Evolutionary conservation across 768 basidiomycete genomes (phyloP).

Genomic region (Inosperma sp.): DNA sequence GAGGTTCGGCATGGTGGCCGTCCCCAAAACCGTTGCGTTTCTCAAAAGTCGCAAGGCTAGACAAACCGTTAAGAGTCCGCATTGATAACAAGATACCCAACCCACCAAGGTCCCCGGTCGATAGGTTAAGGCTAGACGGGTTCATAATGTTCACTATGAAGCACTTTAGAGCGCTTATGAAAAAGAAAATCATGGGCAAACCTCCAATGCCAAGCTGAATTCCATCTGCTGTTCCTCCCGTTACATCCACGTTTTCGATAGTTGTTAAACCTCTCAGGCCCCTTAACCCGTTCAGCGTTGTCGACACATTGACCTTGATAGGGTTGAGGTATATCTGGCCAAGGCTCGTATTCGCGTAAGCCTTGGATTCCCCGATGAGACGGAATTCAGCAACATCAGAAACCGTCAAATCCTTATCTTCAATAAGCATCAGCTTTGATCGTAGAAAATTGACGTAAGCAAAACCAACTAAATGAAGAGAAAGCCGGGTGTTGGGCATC

Average conservation of each 20-base stretch:
- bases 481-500: conserved; percentile 47
- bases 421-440: neutral
- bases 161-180: neutral
- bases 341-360: conserved; percentile 56
- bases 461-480: conserved; percentile 51
- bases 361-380: conserved; percentile 54
- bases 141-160: conserved; percentile 55
- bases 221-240: conserved; percentile 55
- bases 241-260: conserved; percentile 59
- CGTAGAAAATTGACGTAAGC: neutral
- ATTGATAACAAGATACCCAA: conserved; percentile 4
- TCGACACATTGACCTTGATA: conserved; percentile 68
- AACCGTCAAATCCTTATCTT: conserved; percentile 57
- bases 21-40: conserved; percentile 52
- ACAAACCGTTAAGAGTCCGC: neutral
- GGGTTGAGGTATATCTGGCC: conserved; percentile 66
- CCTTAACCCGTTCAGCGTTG: conserved; percentile 53
- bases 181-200: conserved; percentile 21
- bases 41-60: conserved; percentile 54
- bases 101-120: conserved; percentile 60
- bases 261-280: conserved; percentile 53
- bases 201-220: conserved; percentile 58
- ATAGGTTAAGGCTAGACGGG: conserved; percentile 61
- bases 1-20: conserved; percentile 56
- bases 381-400: conserved; percentile 45